Base-by-base conservation (phyloP, 768 basidiomycete genomes). In the Termitomyces sp. region DNA sequence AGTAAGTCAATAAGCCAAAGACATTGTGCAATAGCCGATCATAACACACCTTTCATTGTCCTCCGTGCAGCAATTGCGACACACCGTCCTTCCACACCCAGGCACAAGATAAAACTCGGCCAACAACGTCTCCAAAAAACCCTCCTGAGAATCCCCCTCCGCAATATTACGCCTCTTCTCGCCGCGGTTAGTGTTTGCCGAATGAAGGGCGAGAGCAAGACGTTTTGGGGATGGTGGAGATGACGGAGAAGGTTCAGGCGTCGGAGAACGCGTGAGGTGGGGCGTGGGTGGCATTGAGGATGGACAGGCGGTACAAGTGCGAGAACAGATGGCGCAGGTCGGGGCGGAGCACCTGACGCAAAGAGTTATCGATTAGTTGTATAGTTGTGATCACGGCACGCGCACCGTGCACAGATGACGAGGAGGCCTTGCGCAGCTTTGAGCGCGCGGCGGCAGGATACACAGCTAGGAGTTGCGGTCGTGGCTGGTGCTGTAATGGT, bases 61-160 rank as follows among this genome's bases (percentile, higher is more conserved):
- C 61, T 80, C 78, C 30, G 70, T 68, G 63, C 76, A 79, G 51
- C 78, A 80, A 43, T 70, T 71, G n/a, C 74, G 67, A 64, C 78
- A 80, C 5, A 78, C 63, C 9, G 62, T 62, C 52, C 73, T 71
- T 8, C 74, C 74, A 61, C 78, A 80, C 3, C 78, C 77, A 28
- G 66, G 63, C 38, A 61, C 62, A 14, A 68, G 60, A 44, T 64
- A 63, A 37, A 50, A 53, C 38, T 63, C 65, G 8, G 53, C 35
- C 17, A 53, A 19, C 17, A 53, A 19, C 0, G 9, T 17, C 33
- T 56, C 41, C 28, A 61, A 40, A 30, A 42, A 50, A 5, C 46
- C 23, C 17, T 61, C 53, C 38, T 51, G 35, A 10, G 51, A 33
- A 31, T 50, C 47, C 14, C 64, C 62, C 30, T 57, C 58, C 62